Percentiles rank a stretch among this genome's conserved stretches.
These are phyloP conservation scores for Ilex asprella DNA, from an alignment of 257 asterid genomes.

Conservation along the genomic window DNA sequence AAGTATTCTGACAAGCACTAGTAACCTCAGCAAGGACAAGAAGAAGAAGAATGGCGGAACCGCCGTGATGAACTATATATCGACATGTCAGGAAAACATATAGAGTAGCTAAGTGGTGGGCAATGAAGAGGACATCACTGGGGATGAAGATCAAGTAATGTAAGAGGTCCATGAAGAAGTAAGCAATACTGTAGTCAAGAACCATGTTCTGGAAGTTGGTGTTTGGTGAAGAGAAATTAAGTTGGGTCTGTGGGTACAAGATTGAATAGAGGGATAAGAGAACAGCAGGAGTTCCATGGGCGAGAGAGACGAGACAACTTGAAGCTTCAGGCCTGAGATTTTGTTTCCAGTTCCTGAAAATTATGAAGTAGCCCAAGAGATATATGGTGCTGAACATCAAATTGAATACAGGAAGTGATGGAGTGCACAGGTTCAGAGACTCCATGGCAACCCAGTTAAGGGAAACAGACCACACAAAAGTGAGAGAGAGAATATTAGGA, in stretches of 20 bases:
- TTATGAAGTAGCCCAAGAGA: conserved; percentile 32
- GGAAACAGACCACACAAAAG: conserved; percentile 6
- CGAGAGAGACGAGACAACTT: conserved; percentile 61
- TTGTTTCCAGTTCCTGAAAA: no score
- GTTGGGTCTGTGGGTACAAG: conserved; percentile 15
- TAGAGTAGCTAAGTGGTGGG: conserved; percentile 63
- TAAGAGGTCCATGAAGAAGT: conserved; percentile 53
- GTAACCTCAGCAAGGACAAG: conserved; percentile 59
- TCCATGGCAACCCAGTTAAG: conserved; percentile 24
- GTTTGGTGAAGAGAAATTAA: conserved; percentile 32
- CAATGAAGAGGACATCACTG: conserved; percentile 47
- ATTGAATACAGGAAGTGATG: conserved; percentile 31
- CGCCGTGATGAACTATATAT: conserved; percentile 49
- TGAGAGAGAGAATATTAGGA: no score
- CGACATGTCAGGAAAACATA: conserved; percentile 62
- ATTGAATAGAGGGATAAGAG: conserved; percentile 35
- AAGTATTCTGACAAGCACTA: conserved; percentile 58
- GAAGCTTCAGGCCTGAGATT: no score
- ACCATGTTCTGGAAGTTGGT: conserved; percentile 36
- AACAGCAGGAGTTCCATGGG: conserved; percentile 56
- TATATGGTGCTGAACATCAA: conserved; percentile 41
- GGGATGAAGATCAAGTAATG: conserved; percentile 54
- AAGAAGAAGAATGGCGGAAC: conserved; percentile 42
- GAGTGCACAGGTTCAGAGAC: conserved; percentile 20
- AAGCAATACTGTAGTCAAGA: conserved; percentile 65